phyloP scores from a whole-genome alignment of 495 filamentous ascomycete genomes.

The Hypoxylon fuscum region DNA sequence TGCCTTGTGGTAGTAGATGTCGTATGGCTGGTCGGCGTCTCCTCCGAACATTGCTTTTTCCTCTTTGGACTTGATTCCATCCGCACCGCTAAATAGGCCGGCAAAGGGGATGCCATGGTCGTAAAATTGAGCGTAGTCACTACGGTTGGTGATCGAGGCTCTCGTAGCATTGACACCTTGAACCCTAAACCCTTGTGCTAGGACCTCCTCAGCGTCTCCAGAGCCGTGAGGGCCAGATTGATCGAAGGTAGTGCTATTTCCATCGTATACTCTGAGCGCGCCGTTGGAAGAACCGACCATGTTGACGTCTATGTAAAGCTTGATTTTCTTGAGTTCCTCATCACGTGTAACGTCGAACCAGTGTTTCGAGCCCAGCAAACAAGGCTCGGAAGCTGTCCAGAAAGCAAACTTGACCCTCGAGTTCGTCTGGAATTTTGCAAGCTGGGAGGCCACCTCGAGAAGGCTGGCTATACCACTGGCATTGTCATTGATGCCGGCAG shows the following conservation, averaged over 20 bases:
- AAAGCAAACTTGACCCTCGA: slow-evolving; percentile 69
- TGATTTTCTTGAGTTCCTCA: slow-evolving; percentile 59
- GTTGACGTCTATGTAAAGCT: slow-evolving; percentile 71
- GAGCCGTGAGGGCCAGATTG: slow-evolving; percentile 62
- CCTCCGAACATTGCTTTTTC: slow-evolving; percentile 42
- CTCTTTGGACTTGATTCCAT: slow-evolving; percentile 49
- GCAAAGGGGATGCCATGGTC: slow-evolving; percentile 31
- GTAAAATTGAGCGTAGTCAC: slow-evolving; percentile 45
- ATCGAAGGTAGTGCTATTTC: slow-evolving; percentile 63
- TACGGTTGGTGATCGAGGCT: slow-evolving; percentile 46
- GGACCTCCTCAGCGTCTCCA: slow-evolving; percentile 60
- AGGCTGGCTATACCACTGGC: slow-evolving; percentile 66
- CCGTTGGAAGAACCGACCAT: slow-evolving; percentile 74
- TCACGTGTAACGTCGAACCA: slow-evolving; percentile 57
- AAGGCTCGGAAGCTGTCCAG: slow-evolving; percentile 66
- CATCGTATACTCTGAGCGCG: slow-evolving; percentile 67
- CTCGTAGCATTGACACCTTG: slow-evolving; percentile 44
- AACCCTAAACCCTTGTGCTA: slow-evolving; percentile 57
- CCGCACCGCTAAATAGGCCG: slow-evolving; percentile 55
- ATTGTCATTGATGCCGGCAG: slow-evolving; percentile 71
- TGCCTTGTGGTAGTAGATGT: slow-evolving; percentile 26
- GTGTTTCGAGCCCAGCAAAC: slow-evolving; percentile 62
- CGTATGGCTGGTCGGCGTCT: slow-evolving; percentile 17
- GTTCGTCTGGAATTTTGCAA: slow-evolving; percentile 61
- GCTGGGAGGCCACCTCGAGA: slow-evolving; percentile 64